Evolutionary conservation across 2,329 filamentous ascomycete genomes (phyloP), one percentile per base, ranked within the genome.

Genomic region (Fusarium poae): DNA sequence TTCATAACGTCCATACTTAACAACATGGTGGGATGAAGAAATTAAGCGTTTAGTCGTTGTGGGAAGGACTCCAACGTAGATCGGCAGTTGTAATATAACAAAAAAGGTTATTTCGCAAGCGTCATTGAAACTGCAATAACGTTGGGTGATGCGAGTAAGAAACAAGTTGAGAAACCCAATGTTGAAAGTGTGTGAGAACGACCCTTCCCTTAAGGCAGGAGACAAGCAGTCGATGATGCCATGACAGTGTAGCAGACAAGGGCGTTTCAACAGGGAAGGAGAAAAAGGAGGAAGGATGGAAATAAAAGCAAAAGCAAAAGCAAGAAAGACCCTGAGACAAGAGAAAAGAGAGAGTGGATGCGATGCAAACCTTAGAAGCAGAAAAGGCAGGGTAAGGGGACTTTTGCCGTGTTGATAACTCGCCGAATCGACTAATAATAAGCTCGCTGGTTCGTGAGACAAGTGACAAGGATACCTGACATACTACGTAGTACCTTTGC

Each of bases 1-100:
- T 81, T 79, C 79, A 80, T 80, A 42, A 76, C 57, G 48, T 74
- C 67, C 71, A 75, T 75, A 54, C 72, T 74, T 43, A 75, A 59
- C 55, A 75, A 54, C 73, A 75, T 74, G 32, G 25, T 68, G 46
- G 55, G 43, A 48, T 40, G 37, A 32, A n/a, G 29, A 46, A 46
- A 37, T 29, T 23, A 53, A 56, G 20, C 35, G 35, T 42, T 39
- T 20, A 34, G 23, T 34, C 23, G 37, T 65, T 54, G 37, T 54
- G 40, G 21, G 45, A 42, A 57, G 39, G 37, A 49, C 29, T 58
- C 32, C 32, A 57, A 44, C 11, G 35, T 20, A 43, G 45, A 49
- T 46, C 20, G 48, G 45, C 42, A 48, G 48, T 52, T 57, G 50
- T 34, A 53, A 40, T 54, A 60, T 30, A 32, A 49, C 21, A 39